Conservation (phyloP, 1,284 basidiomycete genomes). For the Blastosporella zonata region DNA sequence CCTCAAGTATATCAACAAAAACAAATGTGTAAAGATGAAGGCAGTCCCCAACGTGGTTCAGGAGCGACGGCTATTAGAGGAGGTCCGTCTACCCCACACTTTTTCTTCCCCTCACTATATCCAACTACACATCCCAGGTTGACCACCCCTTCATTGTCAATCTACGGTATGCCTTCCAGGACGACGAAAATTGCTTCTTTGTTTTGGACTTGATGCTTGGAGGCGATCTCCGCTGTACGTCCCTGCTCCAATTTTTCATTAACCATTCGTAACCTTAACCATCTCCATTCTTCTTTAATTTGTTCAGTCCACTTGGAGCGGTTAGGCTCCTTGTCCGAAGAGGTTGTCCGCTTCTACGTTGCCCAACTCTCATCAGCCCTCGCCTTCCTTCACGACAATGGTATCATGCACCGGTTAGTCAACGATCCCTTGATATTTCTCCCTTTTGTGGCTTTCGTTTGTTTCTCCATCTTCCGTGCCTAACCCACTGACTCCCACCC, state of each 20-base stretch:
- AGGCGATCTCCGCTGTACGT: conserved; percentile 90
- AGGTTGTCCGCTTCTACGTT: conserved; percentile 86
- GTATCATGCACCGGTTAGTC: conserved; percentile 90
- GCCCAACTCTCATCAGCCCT: conserved; percentile 89
- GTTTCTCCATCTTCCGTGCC: conserved; percentile 8
- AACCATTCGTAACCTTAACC: conserved; percentile 25
- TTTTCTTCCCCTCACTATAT: conserved; percentile 18
- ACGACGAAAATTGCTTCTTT: conserved; percentile 99
- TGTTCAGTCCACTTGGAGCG: conserved; percentile 87
- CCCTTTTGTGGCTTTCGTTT: conserved; percentile 15
- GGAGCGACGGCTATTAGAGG: conserved; percentile 88
- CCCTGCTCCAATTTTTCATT: conserved; percentile 9
- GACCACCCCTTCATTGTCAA: conserved; percentile 98
- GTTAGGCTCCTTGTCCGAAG: conserved; percentile 78
- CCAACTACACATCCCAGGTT: conserved; percentile 50
- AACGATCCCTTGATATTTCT: conserved; percentile 24
- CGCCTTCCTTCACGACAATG: conserved; percentile 88
- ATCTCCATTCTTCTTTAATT: not conserved
- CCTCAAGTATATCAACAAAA: conserved; percentile 99
- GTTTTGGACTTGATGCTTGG: conserved; percentile 98
- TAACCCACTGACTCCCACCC: conserved; percentile 1
- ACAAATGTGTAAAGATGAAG: conserved; percentile 97
- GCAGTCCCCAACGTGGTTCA: conserved; percentile 97
- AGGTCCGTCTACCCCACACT: conserved; percentile 52
- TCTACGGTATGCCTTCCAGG: conserved; percentile 96